Base-by-base conservation (phyloP, 2,329 filamentous ascomycete species). In the Purpureocillium lavendulum region DNA sequence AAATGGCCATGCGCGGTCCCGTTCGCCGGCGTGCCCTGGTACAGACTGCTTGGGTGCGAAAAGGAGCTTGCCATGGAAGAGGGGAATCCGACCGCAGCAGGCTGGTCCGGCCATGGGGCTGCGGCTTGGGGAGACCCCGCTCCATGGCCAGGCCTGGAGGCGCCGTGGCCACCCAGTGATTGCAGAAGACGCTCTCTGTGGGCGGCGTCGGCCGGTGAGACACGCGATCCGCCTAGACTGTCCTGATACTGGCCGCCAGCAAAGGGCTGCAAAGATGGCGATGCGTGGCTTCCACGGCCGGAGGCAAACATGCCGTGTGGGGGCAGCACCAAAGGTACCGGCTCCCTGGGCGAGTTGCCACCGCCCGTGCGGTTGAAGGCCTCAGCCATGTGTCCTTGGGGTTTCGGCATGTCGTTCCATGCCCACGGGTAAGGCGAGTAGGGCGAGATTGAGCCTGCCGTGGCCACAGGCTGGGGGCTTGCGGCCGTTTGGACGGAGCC, bases 391-490 rank as follows among this genome's bases (percentile, higher is more conserved):
- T 48, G 46, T 4, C 41, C 40, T 1, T 54, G 44, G 6, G 61
- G 61, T 17, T 53, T 60, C 0, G 60, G 60, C 0, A 55, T 61
- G 30, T 61, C 56, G 40, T 74, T 70, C 58, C 70, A 72, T 13
- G 61, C 60, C 73, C 73, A 77, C 2, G 73, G 72, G 29, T 75
- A 57, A 35, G 55, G 55, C 17, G n/a, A n/a, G n/a, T n/a, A n/a
- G n/a, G n/a, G 56, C 54, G 42, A 62, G 61, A 35, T n/a, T n/a
- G 55, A 60, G 24, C 54, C 56, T 13, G 54, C 52, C 5, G 51
- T 48, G 18, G 54, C 47, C 7, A 56, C 54, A 6, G 45, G 44
- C 2, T 49, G 51, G 24, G 58, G 57, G 24, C 57, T 59, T 16
- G 51, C 45, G 29, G 59, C 51, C 7, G 61, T 51, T 12, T 53